Conservation (phyloP, 352 stramenopile genomes). For the Elongisporangium prolatum region DNA sequence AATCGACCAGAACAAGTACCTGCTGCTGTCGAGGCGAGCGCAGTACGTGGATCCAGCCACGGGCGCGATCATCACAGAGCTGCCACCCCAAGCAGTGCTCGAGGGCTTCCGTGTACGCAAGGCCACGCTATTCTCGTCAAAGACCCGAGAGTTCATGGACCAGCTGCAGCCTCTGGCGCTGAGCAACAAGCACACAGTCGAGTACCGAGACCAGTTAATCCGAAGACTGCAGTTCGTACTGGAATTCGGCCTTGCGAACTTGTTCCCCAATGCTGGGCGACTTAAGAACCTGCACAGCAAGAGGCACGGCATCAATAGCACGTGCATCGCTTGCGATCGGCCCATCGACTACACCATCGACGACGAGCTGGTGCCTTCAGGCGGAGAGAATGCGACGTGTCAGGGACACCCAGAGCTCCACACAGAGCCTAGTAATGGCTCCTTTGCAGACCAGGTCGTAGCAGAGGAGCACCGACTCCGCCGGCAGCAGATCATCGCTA, state of each 20-base stretch:
- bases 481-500: slow-evolving; percentile 17
- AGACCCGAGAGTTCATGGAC: slow-evolving; percentile 39
- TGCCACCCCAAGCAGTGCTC: slow-evolving; percentile 36
- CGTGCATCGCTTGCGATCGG: slow-evolving; percentile 61
- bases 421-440: neutral
- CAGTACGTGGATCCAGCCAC: slow-evolving; percentile 28
- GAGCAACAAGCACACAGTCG: slow-evolving; percentile 28
- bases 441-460: slow-evolving; percentile 12
- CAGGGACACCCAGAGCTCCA: slow-evolving; percentile 1
- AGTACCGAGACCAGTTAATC: slow-evolving; percentile 45
- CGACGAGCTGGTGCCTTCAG: slow-evolving; percentile 4
- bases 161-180: slow-evolving; percentile 37
- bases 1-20: slow-evolving; percentile 65
- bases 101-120: slow-evolving; percentile 44
- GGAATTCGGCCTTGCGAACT: slow-evolving; percentile 51
- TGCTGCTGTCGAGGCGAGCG: slow-evolving; percentile 26
- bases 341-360: slow-evolving; percentile 29
- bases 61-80: slow-evolving; percentile 36
- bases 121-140: slow-evolving; percentile 30
- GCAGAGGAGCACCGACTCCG: slow-evolving; percentile 30
- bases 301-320: slow-evolving; percentile 25
- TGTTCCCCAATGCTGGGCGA: slow-evolving; percentile 47
- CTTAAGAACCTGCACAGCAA: slow-evolving; percentile 24
- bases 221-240: slow-evolving; percentile 44
- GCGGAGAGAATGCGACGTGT: neutral